phyloP scores from a whole-genome alignment of 768 basidiomycete genomes.

The Crucibulum laeve region DNA sequence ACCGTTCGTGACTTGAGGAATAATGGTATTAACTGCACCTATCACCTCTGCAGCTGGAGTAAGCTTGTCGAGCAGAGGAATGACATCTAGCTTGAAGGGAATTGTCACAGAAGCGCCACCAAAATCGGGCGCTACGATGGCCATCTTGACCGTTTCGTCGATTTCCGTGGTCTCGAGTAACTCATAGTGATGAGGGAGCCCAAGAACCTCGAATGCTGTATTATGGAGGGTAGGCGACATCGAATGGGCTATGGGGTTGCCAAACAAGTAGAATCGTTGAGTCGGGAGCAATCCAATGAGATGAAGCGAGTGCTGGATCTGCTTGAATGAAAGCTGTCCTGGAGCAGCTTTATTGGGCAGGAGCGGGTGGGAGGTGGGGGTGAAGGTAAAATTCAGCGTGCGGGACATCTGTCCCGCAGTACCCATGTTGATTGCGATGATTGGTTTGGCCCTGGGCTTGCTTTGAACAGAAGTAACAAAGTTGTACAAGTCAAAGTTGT shows the following conservation, averaged over 20 bases:
- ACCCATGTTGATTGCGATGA: constrained; percentile 96
- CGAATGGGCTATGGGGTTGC: constrained; percentile 82
- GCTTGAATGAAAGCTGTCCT: constrained; percentile 84
- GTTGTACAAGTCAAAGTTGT: constrained; percentile 74
- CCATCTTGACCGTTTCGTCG: constrained; percentile 57
- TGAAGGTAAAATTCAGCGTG: constrained; percentile 80
- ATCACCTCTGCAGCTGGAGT: constrained; percentile 81
- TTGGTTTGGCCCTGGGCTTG: constrained; percentile 59
- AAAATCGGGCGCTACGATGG: constrained; percentile 66
- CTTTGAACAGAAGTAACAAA: constrained; percentile 54
- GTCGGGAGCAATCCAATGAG: constrained; percentile 76
- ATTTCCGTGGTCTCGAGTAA: constrained; percentile 72
- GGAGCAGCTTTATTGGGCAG: constrained; percentile 88
- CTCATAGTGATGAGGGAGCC: constrained; percentile 79
- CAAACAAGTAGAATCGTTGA: constrained; percentile 81
- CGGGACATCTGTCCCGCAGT: constrained; percentile 85
- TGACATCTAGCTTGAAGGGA: constrained; percentile 89
- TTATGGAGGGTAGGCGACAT: constrained; percentile 95
- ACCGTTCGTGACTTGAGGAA: constrained; percentile 39
- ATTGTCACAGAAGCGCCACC: constrained; percentile 98
- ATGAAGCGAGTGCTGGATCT: constrained; percentile 80
- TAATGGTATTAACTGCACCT: constrained; percentile 94
- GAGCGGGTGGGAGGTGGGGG: constrained; percentile 85
- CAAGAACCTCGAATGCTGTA: constrained; percentile 74
- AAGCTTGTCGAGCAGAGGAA: constrained; percentile 74